These are phyloP conservation scores for Podaxis mareebaensis DNA, from an alignment of 768 basidiomycete genomes.

Conservation along the genomic window DNA sequence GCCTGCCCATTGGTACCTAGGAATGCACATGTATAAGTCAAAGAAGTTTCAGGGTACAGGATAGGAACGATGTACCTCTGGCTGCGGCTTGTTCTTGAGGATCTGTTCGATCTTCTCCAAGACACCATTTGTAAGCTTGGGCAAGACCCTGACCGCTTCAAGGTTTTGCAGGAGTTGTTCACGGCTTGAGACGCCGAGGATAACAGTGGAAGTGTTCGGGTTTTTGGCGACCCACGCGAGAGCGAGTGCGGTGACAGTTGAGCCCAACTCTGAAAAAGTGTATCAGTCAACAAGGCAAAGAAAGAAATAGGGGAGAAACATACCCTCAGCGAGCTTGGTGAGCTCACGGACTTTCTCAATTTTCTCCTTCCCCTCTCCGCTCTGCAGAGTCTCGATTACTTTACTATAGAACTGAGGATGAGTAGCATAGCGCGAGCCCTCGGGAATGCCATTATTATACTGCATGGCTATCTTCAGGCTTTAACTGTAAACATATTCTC, in stretches of 20 bases:
- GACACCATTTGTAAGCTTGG: constrained; percentile 2
- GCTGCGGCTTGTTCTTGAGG: constrained; percentile 4
- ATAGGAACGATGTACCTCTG: not conserved
- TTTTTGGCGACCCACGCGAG: constrained; percentile 79
- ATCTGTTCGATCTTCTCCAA: constrained; percentile 6
- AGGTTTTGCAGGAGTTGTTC: constrained; percentile 70
- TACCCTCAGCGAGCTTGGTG: constrained; percentile 59
- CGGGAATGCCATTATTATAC: constrained; percentile 79
- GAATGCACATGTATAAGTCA: not conserved
- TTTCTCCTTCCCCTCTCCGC: constrained; percentile 62
- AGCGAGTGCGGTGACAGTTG: constrained; percentile 63
- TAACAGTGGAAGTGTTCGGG: constrained; percentile 66
- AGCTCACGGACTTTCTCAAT: constrained; percentile 70
- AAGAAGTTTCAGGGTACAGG: not conserved
- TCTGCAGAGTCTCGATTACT: constrained; percentile 51
- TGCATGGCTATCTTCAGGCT: constrained; percentile 16
- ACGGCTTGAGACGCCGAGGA: constrained; percentile 66
- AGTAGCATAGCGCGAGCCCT: constrained; percentile 65
- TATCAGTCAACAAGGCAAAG: not conserved
- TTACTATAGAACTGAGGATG: constrained; percentile 55
- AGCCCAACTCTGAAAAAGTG: constrained; percentile 31
- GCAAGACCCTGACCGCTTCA: constrained; percentile 40
- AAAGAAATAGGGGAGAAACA: constrained; percentile 10
- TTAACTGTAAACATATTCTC: not conserved
- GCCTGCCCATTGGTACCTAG: not conserved